These are phyloP conservation scores for Zymoseptoria ardabiliae DNA, from an alignment of 2,329 filamentous ascomycete genomes.

Conservation along the genomic window DNA sequence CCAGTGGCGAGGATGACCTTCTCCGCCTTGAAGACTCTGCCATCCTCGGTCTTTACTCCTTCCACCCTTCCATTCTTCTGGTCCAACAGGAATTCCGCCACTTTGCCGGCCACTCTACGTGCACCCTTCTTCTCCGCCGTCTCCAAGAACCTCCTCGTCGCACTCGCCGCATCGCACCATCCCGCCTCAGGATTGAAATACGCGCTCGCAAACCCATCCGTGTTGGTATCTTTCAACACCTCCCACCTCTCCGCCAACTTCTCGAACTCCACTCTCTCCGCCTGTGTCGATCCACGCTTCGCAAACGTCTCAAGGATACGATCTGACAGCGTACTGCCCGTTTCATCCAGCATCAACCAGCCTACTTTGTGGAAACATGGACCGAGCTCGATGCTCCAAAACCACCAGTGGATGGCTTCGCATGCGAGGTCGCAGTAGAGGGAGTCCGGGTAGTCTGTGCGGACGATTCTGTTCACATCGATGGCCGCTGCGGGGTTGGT, in stretches of 20 bases:
- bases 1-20: conserved; percentile 51
- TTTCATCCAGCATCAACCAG: conserved; percentile 47
- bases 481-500: conserved; percentile 38
- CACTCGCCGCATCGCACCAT: conserved; percentile 46
- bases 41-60: conserved; percentile 46
- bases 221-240: conserved; percentile 33
- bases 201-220: conserved; percentile 33
- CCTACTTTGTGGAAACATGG: conserved; percentile 53
- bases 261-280: conserved; percentile 38
- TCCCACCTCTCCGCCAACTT: conserved; percentile 34
- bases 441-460: conserved; percentile 25
- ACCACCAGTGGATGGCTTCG: conserved; percentile 35
- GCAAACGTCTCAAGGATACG: conserved; percentile 49
- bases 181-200: conserved; percentile 47
- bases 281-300: conserved; percentile 34
- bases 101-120: conserved; percentile 38
- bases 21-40: conserved; percentile 43
- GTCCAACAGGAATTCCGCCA: conserved; percentile 36
- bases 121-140: conserved; percentile 41
- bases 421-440: conserved; percentile 29
- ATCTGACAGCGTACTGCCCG: conserved; percentile 28
- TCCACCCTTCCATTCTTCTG: conserved; percentile 21
- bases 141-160: conserved; percentile 39
- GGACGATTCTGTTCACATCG: conserved; percentile 28
- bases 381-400: conserved; percentile 23